These are phyloP conservation scores for Stemphylium lycopersici DNA, from an alignment of 2,329 filamentous ascomycete species.

Conservation along the genomic window DNA sequence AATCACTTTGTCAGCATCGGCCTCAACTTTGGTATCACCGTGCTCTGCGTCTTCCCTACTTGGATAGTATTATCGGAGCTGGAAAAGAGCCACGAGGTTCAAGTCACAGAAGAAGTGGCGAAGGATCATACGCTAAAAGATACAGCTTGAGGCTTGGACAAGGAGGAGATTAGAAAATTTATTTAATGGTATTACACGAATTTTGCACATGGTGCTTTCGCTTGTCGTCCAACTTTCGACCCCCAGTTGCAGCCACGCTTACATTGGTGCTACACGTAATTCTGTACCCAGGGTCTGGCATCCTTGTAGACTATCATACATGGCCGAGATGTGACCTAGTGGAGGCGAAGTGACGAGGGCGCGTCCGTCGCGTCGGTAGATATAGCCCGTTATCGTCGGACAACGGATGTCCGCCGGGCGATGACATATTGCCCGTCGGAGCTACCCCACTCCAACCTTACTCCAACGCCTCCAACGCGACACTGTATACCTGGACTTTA, in stretches of 20 bases:
- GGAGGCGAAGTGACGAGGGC: no score
- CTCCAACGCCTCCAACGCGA: slow-evolving; percentile 8
- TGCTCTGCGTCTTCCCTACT: slow-evolving; percentile 40
- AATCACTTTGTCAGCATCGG: slow-evolving; percentile 48
- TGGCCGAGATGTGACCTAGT: no score
- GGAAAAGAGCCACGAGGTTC: slow-evolving; percentile 39
- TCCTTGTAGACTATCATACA: no score
- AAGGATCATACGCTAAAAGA: not conserved
- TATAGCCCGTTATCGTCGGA: slow-evolving; percentile 5
- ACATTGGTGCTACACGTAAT: no score
- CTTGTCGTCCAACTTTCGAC: not conserved
- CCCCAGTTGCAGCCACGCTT: not conserved
- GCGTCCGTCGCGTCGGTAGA: slow-evolving; percentile 4
- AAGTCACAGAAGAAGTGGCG: slow-evolving; percentile 24
- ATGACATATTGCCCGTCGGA: slow-evolving; percentile 9
- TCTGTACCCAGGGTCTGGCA: no score
- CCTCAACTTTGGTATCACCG: slow-evolving; percentile 43
- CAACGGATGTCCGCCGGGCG: slow-evolving; percentile 1
- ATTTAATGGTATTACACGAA: not conserved
- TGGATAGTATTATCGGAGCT: slow-evolving; percentile 44
- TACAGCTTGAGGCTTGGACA: not conserved
- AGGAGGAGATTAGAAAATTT: not conserved
- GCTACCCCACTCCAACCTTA: slow-evolving; percentile 11
- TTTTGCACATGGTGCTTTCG: not conserved
- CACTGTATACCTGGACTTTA: not conserved